Base-by-base conservation (phyloP, 2,329 filamentous ascomycete species). In the Pseudocercospora eumusae region DNA sequence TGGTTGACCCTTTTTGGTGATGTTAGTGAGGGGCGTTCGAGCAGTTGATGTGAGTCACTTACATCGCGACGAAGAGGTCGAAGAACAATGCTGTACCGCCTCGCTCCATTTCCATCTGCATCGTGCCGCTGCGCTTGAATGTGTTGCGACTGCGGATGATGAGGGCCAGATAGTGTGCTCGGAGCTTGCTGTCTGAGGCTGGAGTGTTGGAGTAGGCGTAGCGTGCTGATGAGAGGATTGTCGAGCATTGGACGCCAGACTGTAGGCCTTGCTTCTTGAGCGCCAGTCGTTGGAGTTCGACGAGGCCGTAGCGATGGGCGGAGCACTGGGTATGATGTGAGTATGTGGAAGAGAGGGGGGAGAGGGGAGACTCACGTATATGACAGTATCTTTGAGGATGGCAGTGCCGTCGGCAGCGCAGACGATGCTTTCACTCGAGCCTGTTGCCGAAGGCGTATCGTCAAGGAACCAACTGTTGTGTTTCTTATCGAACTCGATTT, bases 21-120 rank as follows among this genome's bases (percentile, higher is more conserved):
- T 25, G 10, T 52, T 10, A 18, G 25, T 20, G 18, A 45, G 52
- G 31, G 45, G 56, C 49, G 49, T 27, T 11, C 31, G 25, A 6
- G 18, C 28, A 27, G 1, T 1, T n/a, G 20, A 18, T 25, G 23
- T 50, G 61, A 77, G 89, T 75, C 86, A 82, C 91, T 73, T 96
- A 90, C 78, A 96, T 86, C 18, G 93, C 92, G 56, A 96, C 93
- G 75, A 96, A 97, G 49, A 96, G 82, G 74, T 96, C 93, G 74
- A 96, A 97, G 80, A 96, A 96, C 62, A 96, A 82, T 18, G 70
- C 62, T 72, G 90, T 90, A 58, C 91, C 91, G 27, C 93, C 93
- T 64, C 86, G 86, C 75, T 90, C 90, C 92, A 97, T 96, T 80
- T 96, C 92, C 69, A 91, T 86, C 78, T 96, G 93, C 92, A 96